Percentiles rank a stretch among this genome's conserved stretches.
Evolutionary conservation across 805 yeast genomes (phyloP).

Genomic region (Hanseniaspora nectarophila): DNA sequence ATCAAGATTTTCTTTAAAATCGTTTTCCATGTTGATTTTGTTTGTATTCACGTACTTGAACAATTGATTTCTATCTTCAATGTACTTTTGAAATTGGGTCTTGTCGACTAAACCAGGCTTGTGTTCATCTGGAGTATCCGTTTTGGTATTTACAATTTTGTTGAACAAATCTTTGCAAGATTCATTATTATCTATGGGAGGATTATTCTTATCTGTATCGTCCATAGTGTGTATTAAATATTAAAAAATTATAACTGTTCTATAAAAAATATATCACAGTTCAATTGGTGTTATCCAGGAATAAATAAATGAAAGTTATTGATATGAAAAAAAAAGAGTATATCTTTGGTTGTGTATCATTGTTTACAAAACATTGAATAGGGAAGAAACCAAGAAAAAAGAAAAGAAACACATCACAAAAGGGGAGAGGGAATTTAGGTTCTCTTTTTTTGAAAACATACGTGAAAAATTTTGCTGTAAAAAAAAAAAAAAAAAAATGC

Average conservation of each 20-base stretch:
- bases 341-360: not conserved
- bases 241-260: not conserved
- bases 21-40: not conserved
- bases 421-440: no score
- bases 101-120: not conserved
- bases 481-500: not conserved
- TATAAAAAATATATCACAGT: not conserved
- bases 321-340: not conserved
- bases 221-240: not conserved
- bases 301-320: not conserved
- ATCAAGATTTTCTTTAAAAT: not conserved
- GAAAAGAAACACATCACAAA: no score
- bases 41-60: conserved; percentile 5
- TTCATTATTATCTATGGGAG: not conserved
- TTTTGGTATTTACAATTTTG: not conserved
- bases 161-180: conserved; percentile 1
- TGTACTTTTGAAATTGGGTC: conserved; percentile 1
- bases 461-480: not conserved
- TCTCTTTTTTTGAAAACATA: no score
- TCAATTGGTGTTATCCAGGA: not conserved
- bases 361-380: no score
- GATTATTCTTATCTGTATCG: not conserved
- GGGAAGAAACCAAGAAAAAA: no score
- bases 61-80: conserved; percentile 9
- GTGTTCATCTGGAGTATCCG: no score